phyloP scores from a whole-genome alignment of 345 rosid genomes.

The Aquilaria yunnanensis region DNA sequence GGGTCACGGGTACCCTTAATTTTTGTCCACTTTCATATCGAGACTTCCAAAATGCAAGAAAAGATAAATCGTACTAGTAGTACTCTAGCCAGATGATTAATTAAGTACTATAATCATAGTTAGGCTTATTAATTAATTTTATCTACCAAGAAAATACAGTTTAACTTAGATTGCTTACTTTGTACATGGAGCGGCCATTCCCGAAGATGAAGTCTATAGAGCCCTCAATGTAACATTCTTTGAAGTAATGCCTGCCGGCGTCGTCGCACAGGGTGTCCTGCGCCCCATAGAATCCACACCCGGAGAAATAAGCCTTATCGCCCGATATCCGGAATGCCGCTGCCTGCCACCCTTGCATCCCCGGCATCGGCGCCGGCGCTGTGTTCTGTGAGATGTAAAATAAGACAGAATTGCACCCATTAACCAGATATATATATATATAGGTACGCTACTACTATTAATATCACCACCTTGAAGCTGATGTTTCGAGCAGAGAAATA shows the following conservation, averaged over 20 bases:
- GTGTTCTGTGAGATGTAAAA: constrained; percentile 45
- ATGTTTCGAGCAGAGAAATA: constrained; percentile 85
- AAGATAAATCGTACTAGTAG: no score
- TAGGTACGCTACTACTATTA: neutral
- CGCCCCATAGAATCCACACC: constrained; percentile 91
- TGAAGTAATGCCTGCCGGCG: constrained; percentile 91
- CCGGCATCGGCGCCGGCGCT: constrained; percentile 93
- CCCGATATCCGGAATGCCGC: constrained; percentile 90
- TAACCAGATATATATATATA: neutral
- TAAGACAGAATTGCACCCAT: neutral
- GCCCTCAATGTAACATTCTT: constrained; percentile 88
- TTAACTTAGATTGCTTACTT: constrained; percentile 27
- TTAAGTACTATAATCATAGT: no score
- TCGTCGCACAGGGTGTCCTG: constrained; percentile 95
- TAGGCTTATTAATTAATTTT: neutral
- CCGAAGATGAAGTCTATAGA: constrained; percentile 96
- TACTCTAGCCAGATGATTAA: no score
- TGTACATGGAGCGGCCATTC: constrained; percentile 92
- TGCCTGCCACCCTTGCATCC: constrained; percentile 96
- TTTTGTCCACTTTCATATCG: no score
- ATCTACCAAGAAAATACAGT: neutral
- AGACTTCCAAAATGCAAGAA: no score
- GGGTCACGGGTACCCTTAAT: no score
- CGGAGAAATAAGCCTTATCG: constrained; percentile 83
- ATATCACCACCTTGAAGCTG: constrained; percentile 65